Evolutionary conservation across 1,139 yeast genomes (phyloP).

Genomic region (Wickerhamomyces sp.): DNA sequence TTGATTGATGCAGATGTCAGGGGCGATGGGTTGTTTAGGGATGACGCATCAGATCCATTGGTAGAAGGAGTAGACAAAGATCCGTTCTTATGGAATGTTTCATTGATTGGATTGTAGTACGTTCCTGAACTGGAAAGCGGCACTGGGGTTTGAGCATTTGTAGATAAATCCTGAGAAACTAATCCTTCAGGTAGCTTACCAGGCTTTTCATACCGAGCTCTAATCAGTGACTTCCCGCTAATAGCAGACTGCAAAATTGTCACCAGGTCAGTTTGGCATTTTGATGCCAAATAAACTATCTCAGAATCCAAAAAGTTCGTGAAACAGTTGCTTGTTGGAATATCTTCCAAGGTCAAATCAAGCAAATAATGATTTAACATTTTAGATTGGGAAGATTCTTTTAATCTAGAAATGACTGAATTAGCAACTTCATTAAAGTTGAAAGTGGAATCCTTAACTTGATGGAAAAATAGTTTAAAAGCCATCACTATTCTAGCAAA

Average conservation of each 20-base stretch:
- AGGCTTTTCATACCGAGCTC: no score
- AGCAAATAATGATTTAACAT: conserved; percentile 9
- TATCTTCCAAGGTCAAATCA: conserved; percentile 13
- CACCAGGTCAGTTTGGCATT: conserved; percentile 9
- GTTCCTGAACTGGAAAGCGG: not conserved
- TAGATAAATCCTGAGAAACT: not conserved
- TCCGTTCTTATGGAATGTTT: not conserved
- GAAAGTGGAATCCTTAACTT: conserved; percentile 16
- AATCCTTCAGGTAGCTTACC: not conserved
- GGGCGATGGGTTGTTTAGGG: not conserved
- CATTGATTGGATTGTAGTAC: conserved; percentile 4
- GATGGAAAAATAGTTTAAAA: conserved; percentile 9
- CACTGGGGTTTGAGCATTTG: not conserved
- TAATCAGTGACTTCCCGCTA: no score
- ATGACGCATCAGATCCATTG: not conserved
- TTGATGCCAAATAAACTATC: conserved; percentile 10
- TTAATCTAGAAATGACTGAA: not conserved
- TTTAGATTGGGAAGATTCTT: conserved; percentile 1
- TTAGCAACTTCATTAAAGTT: conserved; percentile 13
- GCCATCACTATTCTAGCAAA: conserved; percentile 17
- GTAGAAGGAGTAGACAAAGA: not conserved
- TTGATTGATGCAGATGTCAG: conserved; percentile 1
- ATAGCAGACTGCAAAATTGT: conserved; percentile 18
- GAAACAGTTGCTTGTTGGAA: conserved; percentile 16
- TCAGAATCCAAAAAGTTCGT: conserved; percentile 16